Base-by-base conservation (phyloP, 495 filamentous ascomycete species). In the Polyplosphaeria fusca region DNA sequence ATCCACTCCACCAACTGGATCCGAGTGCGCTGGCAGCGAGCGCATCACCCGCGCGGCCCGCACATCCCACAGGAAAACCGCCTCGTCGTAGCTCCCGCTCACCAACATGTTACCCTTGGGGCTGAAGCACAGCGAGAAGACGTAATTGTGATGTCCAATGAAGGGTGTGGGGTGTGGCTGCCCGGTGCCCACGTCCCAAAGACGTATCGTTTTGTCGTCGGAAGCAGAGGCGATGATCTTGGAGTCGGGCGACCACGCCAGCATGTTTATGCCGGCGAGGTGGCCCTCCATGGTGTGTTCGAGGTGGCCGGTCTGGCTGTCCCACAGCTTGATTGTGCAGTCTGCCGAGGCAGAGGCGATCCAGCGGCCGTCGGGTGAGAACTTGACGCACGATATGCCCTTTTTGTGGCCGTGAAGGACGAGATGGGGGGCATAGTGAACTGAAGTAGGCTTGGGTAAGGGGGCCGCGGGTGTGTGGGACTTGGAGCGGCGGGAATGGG, bases 71-170 rank as follows among this genome's bases (percentile, higher is more conserved):
- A 97, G 72, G 61, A 95, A 94, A 0, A 98, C 87, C 7, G 94
- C 93, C 76, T 98, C 93, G 64, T 97, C 93, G 71, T 95, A 97
- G 63, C 88, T 92, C 16, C 93, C 94, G 53, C 87, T 91, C 32
- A 87, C 93, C 16, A 98, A 81, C 64, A 96, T 95, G 65, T 96
- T 97, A 32, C 93, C 94, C 71, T 95, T 95, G 1, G 94, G 93
- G 14, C 88, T 88, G 71, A 96, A 98, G 19, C 91, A 89, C 43
- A 98, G 78, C 30, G 85, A 85, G 71, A 92, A 96, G 40, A 98
- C 85, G 74, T 96, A 96, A 68, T 91, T 96, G 68, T 96, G 91
- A 68, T 98, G 93, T 38, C 93, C 91, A 26, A 84, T 71, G 59
- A 96, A 77, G 5, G 87, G 83, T 20, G 72, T 74, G 0, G 79